These are phyloP conservation scores for Trichosporon inkin DNA, from an alignment of 1,284 basidiomycete genomes.

Conservation along the genomic window DNA sequence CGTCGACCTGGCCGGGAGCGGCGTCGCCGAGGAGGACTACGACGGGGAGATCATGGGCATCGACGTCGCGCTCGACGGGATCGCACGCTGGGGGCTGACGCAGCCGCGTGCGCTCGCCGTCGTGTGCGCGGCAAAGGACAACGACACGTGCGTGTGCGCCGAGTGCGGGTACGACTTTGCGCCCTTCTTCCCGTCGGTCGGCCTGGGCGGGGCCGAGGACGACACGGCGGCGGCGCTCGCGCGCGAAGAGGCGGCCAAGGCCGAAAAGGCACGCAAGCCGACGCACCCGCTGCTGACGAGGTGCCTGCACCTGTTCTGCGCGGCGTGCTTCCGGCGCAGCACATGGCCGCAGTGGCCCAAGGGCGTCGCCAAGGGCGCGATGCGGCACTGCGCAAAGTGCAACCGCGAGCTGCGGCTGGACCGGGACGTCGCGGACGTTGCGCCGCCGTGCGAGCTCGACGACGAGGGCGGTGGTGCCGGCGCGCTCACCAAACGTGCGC, in stretches of 20 bases:
- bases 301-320: constrained; percentile 90
- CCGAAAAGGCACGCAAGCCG: constrained; percentile 37
- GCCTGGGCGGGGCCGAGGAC: constrained; percentile 54
- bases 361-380: constrained; percentile 57
- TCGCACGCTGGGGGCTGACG: constrained; percentile 76
- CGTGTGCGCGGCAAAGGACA: constrained; percentile 75
- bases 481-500: constrained; percentile 6
- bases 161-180: constrained; percentile 79
- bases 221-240: constrained; percentile 39
- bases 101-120: constrained; percentile 68
- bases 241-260: constrained; percentile 20
- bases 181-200: constrained; percentile 46
- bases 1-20: constrained; percentile 72
- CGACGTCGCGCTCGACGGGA: constrained; percentile 69
- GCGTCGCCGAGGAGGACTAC: constrained; percentile 47
- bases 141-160: constrained; percentile 77
- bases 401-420: constrained; percentile 59
- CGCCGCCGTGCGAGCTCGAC: constrained; percentile 57
- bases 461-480: constrained; percentile 34
- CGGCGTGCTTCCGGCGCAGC: constrained; percentile 69
- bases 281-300: constrained; percentile 64
- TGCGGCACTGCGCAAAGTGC: constrained; percentile 69
- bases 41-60: constrained; percentile 65
- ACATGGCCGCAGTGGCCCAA: constrained; percentile 77
- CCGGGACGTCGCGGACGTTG: constrained; percentile 70